Evolutionary conservation across 768 basidiomycete genomes (phyloP).

Genomic region (Cystofilobasidium ferigula): DNA sequence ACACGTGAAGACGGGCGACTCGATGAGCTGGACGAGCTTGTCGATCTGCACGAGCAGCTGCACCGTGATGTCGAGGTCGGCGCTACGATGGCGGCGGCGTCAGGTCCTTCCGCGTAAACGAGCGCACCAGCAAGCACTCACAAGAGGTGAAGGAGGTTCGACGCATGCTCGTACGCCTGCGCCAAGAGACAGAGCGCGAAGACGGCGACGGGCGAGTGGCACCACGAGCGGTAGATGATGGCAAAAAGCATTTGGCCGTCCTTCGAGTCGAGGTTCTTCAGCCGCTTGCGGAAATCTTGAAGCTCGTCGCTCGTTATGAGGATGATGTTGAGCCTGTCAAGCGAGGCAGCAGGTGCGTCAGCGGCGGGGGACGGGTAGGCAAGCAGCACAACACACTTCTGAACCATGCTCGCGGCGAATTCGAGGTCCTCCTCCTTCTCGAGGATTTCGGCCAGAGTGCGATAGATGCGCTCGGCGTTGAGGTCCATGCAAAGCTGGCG

Average conservation of each 20-base stretch:
- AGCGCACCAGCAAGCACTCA: constrained; percentile 39
- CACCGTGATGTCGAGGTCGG: constrained; percentile 93
- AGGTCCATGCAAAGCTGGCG: constrained; percentile 86
- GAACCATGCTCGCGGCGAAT: constrained; percentile 93
- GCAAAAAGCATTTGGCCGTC: constrained; percentile 94
- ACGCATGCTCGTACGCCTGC: constrained; percentile 97
- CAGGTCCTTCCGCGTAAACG: background rate
- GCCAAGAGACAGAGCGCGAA: constrained; percentile 93
- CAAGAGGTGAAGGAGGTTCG: constrained; percentile 92
- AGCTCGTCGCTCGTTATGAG: constrained; percentile 91
- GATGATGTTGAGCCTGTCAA: constrained; percentile 63
- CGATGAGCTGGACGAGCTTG: constrained; percentile 93
- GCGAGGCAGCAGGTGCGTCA: background rate
- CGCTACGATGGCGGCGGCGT: constrained; percentile 44
- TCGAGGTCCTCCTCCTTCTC: constrained; percentile 99
- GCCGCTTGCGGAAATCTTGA: constrained; percentile 80
- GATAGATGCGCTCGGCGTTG: constrained; percentile 89
- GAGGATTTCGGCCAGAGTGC: constrained; percentile 89
- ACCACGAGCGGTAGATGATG: constrained; percentile 92
- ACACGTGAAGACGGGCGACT: constrained; percentile 98
- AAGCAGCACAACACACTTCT: constrained; percentile 45
- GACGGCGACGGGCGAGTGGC: constrained; percentile 92
- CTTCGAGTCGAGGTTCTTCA: constrained; percentile 90
- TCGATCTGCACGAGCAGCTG: constrained; percentile 89
- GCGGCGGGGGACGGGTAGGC: background rate